Base-by-base conservation (phyloP, 164 flowering plant species). In the Sedum album region DNA sequence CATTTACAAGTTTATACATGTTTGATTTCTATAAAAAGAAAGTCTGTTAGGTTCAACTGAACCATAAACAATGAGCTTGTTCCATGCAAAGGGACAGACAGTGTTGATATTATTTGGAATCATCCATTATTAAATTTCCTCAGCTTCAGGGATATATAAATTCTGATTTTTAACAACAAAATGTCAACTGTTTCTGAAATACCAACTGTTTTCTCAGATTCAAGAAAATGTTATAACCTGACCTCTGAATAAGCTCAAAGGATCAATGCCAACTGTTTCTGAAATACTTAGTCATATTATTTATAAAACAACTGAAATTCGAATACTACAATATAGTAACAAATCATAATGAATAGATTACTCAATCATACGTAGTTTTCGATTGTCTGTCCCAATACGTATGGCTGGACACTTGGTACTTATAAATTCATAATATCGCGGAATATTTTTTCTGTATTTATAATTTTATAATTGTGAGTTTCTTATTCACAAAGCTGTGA, bases 31-130 rank as follows among this genome's bases (percentile, higher is more conserved):
- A 26, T 26, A 55, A 4, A 26, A 55, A 55, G 31, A 55, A 55
- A 26, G 25, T 21, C 18, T 3, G 61, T 8, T 26, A 55, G 61
- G 61, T 55, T 55, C 61, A 26, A 26, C 61, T 55, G 9, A 55
- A 55, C 31, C 61, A 25, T 55, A 55, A 55, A 55, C 31, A 17
- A 55, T 25, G 23, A 55, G 31, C 61, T 28, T 55, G 61, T 55
- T 18, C 61, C 61, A 55, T 55, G 61, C 61, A 25, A 55, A 55
- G 61, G 61, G 18, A 55, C 61, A 55, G 31, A 41, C 8, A 4
- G 14, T 55, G 61, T 10, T 9, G 17, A 26, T 26, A 21, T 55
- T 25, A 55, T 28, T 26, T 18, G 31, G 10, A 26, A 4, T 21
- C 18, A 26, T 55, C 46, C 46, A 1, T 15, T 51, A 25, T 26